phyloP scores from a whole-genome alignment of 1,284 basidiomycete species.

The Cystobasidiaceae sp. region DNA sequence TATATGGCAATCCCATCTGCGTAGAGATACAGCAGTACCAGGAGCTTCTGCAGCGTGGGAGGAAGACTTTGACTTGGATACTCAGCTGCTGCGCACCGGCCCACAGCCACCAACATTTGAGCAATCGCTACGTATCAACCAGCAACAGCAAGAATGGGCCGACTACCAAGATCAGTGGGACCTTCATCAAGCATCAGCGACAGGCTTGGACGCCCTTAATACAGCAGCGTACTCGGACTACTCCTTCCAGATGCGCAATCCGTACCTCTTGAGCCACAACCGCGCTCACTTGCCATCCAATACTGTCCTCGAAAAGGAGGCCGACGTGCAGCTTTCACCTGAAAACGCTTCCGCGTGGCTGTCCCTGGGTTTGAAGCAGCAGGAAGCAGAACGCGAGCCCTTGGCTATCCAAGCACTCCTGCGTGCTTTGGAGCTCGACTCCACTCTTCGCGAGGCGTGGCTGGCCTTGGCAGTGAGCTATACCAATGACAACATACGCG shows the following conservation, averaged over 20 bases:
- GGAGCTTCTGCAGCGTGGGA: slow-evolving; percentile 46
- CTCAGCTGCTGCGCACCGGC: slow-evolving; percentile 32
- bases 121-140: slow-evolving; percentile 34
- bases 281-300: slow-evolving; percentile 32
- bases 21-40: slow-evolving; percentile 43
- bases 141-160: slow-evolving; percentile 56
- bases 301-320: slow-evolving; percentile 70
- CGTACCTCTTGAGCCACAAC: slow-evolving; percentile 23
- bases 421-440: slow-evolving; percentile 74
- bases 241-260: slow-evolving; percentile 34
- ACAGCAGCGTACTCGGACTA: slow-evolving; percentile 35
- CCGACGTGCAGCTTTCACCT: slow-evolving; percentile 74
- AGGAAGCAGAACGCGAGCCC: slow-evolving; percentile 93
- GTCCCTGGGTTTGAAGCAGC: slow-evolving; percentile 90
- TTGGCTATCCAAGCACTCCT: slow-evolving; percentile 82
- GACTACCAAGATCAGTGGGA: slow-evolving; percentile 79
- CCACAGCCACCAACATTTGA: slow-evolving; percentile 33
- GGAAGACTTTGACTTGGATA: slow-evolving; percentile 42
- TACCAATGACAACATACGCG: slow-evolving; percentile 81
- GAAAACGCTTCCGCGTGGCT: slow-evolving; percentile 74
- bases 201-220: slow-evolving; percentile 49
- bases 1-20: slow-evolving; percentile 6
- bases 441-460: slow-evolving; percentile 71
- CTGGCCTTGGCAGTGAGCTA: slow-evolving; percentile 86
- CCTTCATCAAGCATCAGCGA: slow-evolving; percentile 62